A percentile compares a stretch with the other conserved stretches of the same genome.
phyloP scores from a whole-genome alignment of 202 grass and related monocot species.

The Panicum virgatum region DNA sequence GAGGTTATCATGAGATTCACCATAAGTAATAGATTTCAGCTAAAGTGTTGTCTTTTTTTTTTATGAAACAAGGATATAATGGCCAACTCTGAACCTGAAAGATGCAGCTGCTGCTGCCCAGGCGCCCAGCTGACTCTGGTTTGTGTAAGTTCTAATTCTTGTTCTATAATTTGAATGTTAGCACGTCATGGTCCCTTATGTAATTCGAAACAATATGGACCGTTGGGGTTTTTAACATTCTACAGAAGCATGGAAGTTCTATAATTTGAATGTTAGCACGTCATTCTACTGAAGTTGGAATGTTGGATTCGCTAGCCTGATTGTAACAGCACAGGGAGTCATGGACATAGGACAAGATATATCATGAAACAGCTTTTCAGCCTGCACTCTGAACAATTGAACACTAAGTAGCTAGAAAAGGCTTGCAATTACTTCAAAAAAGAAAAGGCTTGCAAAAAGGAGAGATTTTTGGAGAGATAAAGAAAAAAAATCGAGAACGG shows the following conservation, averaged over 20 bases:
- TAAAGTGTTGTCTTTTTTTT: neutral
- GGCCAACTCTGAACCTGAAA: conserved; percentile 18
- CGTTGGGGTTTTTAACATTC: neutral
- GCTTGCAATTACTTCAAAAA: too few species aligned
- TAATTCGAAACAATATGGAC: neutral
- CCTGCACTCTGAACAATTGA: neutral
- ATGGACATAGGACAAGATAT: neutral
- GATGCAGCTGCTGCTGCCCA: neutral
- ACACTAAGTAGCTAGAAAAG: neutral
- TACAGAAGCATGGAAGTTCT: neutral
- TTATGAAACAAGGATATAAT: neutral
- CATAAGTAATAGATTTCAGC: neutral
- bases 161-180: neutral
- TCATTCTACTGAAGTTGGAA: too few species aligned
- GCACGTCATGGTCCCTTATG: neutral
- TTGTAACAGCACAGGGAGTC: neutral
- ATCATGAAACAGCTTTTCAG: neutral
- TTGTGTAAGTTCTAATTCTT: too few species aligned
- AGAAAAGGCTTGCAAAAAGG: too few species aligned
- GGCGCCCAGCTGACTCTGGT: neutral
- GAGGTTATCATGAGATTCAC: neutral
- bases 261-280: too few species aligned
- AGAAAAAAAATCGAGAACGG: too few species aligned
- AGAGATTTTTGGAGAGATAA: too few species aligned
- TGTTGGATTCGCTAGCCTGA: neutral